Conservation (phyloP, 2,329 filamentous ascomycete genomes). For the Aureobasidium musti region DNA sequence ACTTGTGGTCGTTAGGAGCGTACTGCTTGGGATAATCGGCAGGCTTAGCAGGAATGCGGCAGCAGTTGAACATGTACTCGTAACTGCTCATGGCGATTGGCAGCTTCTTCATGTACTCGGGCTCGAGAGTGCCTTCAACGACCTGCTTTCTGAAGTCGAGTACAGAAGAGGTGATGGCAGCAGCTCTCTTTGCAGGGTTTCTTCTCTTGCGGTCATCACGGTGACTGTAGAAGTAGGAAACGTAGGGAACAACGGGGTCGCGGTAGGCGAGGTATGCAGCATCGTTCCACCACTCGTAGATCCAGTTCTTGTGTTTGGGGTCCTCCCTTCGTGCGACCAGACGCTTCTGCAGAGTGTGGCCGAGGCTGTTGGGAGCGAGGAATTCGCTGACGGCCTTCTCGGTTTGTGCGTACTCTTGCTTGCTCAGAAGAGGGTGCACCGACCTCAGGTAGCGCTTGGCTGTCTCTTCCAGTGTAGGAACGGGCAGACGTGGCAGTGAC, state of each 20-base stretch:
- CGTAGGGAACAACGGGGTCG: slow-evolving; percentile 94
- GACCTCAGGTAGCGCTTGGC: slow-evolving; percentile 77
- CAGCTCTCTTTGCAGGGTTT: slow-evolving; percentile 88
- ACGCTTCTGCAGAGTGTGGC: slow-evolving; percentile 83
- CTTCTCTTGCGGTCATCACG: slow-evolving; percentile 86
- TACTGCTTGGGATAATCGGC: slow-evolving; percentile 84
- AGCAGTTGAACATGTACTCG: slow-evolving; percentile 98
- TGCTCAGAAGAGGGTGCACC: slow-evolving; percentile 71
- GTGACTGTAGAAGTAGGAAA: slow-evolving; percentile 99
- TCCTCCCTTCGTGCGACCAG: slow-evolving; percentile 77
- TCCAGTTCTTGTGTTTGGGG: slow-evolving; percentile 85
- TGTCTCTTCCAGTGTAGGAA: slow-evolving; percentile 81
- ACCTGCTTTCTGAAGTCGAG: slow-evolving; percentile 96
- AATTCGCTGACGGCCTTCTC: slow-evolving; percentile 87
- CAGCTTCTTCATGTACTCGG: slow-evolving; percentile 97
- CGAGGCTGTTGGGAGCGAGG: slow-evolving; percentile 79
- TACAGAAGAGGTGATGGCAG: slow-evolving; percentile 79
- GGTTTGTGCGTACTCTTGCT: slow-evolving; percentile 68
- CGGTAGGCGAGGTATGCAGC: slow-evolving; percentile 89
- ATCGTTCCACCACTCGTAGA: slow-evolving; percentile 98
- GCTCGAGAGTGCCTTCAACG: slow-evolving; percentile 78
- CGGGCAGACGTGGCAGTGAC: slow-evolving; percentile 76
- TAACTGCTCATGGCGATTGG: slow-evolving; percentile 99
- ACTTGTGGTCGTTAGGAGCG: slow-evolving; percentile 70
- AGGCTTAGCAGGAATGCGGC: slow-evolving; percentile 78